Evolutionary conservation across 2,329 filamentous ascomycete genomes (phyloP).

Genomic region (Ophiostoma fasciatum): DNA sequence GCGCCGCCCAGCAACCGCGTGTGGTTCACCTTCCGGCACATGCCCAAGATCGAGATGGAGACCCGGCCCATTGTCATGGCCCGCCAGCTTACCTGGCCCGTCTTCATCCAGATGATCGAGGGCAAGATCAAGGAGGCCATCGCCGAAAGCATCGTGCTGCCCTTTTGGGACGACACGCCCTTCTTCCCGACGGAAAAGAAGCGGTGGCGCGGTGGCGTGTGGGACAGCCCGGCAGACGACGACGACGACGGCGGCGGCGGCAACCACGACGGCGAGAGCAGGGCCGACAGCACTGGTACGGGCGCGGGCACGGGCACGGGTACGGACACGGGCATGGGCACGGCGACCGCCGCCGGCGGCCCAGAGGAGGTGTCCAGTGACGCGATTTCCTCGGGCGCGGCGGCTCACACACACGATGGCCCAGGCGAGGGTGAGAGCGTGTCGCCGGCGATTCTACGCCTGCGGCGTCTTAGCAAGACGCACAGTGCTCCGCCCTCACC

Average conservation of each 20-base stretch:
- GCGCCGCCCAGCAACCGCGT: constrained; percentile 87
- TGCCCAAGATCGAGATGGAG: constrained; percentile 86
- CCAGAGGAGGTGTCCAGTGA: no score
- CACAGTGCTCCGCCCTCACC: constrained; percentile 29
- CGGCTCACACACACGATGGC: no score
- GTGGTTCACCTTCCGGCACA: constrained; percentile 93
- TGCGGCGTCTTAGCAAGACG: constrained; percentile 40
- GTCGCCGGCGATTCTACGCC: constrained; percentile 19
- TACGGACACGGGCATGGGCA: constrained; percentile 3
- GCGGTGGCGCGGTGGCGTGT: constrained; percentile 74
- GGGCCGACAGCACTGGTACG: not conserved
- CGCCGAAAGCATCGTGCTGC: constrained; percentile 77
- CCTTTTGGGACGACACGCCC: constrained; percentile 92
- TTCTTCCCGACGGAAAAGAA: constrained; percentile 74
- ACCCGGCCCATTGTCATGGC: constrained; percentile 93
- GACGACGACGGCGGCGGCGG: constrained; percentile 25
- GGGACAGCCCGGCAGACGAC: constrained; percentile 31
- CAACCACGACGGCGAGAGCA: constrained; percentile 5
- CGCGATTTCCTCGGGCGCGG: no score
- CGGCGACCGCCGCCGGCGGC: constrained; percentile 29
- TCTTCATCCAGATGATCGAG: constrained; percentile 87
- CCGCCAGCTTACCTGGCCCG: constrained; percentile 84
- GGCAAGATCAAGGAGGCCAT: constrained; percentile 89
- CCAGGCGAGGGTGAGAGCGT: constrained; percentile 22
- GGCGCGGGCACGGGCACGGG: no score